These are phyloP conservation scores for Spiraea crenata DNA, from an alignment of 331 rosid species.

Conservation along the genomic window DNA sequence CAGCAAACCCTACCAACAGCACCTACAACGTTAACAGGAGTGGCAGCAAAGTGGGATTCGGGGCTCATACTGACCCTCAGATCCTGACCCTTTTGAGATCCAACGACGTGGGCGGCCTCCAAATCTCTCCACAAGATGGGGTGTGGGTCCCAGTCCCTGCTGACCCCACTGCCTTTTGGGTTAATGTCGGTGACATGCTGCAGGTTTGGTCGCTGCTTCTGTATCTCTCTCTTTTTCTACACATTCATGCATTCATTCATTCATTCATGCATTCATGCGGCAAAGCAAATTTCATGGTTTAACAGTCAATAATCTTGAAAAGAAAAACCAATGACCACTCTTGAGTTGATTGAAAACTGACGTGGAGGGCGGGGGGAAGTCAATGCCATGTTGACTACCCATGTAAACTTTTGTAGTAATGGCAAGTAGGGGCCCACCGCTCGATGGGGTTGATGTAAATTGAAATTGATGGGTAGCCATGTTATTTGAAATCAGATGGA, in stretches of 20 bases:
- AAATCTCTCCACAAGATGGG: slow-evolving; percentile 58
- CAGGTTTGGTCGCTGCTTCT: slow-evolving; percentile 40
- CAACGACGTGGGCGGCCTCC: slow-evolving; percentile 83
- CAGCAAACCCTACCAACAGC: slow-evolving; percentile 20
- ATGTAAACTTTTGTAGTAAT: slow-evolving; percentile 12
- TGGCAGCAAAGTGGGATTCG: slow-evolving; percentile 52
- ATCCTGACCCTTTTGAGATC: slow-evolving; percentile 74
- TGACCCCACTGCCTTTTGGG: slow-evolving; percentile 72
- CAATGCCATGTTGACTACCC: slow-evolving; percentile 16
- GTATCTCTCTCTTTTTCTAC: not conserved
- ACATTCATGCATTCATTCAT: not conserved
- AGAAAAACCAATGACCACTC: not conserved
- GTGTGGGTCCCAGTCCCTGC: slow-evolving; percentile 74
- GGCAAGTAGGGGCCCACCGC: not conserved
- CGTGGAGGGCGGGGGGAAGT: slow-evolving; percentile 13
- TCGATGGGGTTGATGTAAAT: no score
- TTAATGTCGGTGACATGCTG: slow-evolving; percentile 76
- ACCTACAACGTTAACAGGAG: not conserved
- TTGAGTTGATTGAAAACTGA: slow-evolving; percentile 26
- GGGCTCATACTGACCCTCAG: slow-evolving; percentile 98
- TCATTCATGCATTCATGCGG: not conserved
- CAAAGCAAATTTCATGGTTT: no score
- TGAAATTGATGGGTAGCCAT: slow-evolving; percentile 3
- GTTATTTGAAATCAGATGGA: not conserved
- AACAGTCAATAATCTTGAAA: not conserved